Conservation (phyloP, 148 eudicot species). For the Camellia japonica region DNA sequence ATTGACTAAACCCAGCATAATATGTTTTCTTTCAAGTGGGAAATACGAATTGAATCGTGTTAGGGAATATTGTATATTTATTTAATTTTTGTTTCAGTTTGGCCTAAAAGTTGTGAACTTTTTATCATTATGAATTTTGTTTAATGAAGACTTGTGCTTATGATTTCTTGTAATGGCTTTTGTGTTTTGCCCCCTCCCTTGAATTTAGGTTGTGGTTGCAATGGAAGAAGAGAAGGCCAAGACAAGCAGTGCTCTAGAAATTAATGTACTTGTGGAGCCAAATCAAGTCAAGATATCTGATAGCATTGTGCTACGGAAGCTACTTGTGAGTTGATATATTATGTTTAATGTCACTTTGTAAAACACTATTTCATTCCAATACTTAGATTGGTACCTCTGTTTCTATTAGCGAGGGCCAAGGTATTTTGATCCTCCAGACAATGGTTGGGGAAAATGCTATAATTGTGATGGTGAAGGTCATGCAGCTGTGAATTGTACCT, state of each 20-base stretch:
- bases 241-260: slow-evolving; percentile 23
- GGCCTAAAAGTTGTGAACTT: background rate
- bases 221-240: slow-evolving; percentile 35
- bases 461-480: slow-evolving; percentile 96
- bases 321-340: slow-evolving; percentile 79
- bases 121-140: too few species aligned
- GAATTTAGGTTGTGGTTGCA: slow-evolving; percentile 32
- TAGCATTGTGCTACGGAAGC: slow-evolving; percentile 65
- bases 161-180: background rate
- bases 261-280: slow-evolving; percentile 26
- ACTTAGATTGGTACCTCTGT: slow-evolving; percentile 38
- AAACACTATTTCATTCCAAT: slow-evolving; percentile 20
- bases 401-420: slow-evolving; percentile 86
- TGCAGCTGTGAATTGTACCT: slow-evolving; percentile 54
- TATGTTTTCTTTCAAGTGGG: too few species aligned
- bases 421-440: slow-evolving; percentile 89
- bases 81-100: background rate
- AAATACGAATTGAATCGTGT: too few species aligned
- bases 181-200: background rate
- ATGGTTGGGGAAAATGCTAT: slow-evolving; percentile 84
- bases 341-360: slow-evolving; percentile 30
- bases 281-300: slow-evolving; percentile 43
- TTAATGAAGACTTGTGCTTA: background rate
- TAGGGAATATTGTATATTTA: too few species aligned
- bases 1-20: too few species aligned